A percentile compares a stretch with the other conserved stretches of the same genome.
Conservation (phyloP, 129 eudicot species). For the Escallonia rubra region DNA sequence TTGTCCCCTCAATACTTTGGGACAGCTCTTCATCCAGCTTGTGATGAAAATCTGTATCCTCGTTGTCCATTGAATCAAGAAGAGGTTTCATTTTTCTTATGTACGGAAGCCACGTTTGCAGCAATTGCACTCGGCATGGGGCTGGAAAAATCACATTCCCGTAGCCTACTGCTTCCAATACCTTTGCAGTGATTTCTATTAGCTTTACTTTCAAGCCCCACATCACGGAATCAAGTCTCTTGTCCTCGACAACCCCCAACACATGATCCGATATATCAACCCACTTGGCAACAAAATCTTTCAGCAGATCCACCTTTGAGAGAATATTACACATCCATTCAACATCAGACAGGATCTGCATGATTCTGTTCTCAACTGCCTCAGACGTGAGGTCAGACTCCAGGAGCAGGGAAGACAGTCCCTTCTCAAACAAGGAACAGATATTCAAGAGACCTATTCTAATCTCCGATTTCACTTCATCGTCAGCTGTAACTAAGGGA, state of each 20-base stretch:
- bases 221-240: slow-evolving; percentile 27
- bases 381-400: slow-evolving; percentile 18
- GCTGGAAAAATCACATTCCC: slow-evolving; percentile 76
- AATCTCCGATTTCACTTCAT: slow-evolving; percentile 53
- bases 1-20: slow-evolving; percentile 76
- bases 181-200: slow-evolving; percentile 60
- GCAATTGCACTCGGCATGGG: slow-evolving; percentile 41
- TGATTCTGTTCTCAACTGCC: slow-evolving; percentile 34
- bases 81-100: slow-evolving; percentile 64
- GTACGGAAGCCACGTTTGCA: slow-evolving; percentile 70
- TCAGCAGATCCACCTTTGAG: slow-evolving; percentile 64
- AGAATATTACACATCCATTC: slow-evolving; percentile 73
- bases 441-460: slow-evolving; percentile 45
- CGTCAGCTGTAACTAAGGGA: slow-evolving; percentile 54
- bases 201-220: slow-evolving; percentile 68
- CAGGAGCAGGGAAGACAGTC: slow-evolving; percentile 36
- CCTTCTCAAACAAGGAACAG: slow-evolving; percentile 39
- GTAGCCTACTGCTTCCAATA: slow-evolving; percentile 88
- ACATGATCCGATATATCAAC: slow-evolving; percentile 39
- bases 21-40: slow-evolving; percentile 85
- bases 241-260: slow-evolving; percentile 41
- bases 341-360: slow-evolving; percentile 48
- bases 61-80: slow-evolving; percentile 44
- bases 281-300: slow-evolving; percentile 76
- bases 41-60: slow-evolving; percentile 38